Percentiles rank a stretch among this genome's conserved stretches.
phyloP scores from a whole-genome alignment of 2,329 filamentous ascomycete genomes.

The Dothideomycetes sp. region DNA sequence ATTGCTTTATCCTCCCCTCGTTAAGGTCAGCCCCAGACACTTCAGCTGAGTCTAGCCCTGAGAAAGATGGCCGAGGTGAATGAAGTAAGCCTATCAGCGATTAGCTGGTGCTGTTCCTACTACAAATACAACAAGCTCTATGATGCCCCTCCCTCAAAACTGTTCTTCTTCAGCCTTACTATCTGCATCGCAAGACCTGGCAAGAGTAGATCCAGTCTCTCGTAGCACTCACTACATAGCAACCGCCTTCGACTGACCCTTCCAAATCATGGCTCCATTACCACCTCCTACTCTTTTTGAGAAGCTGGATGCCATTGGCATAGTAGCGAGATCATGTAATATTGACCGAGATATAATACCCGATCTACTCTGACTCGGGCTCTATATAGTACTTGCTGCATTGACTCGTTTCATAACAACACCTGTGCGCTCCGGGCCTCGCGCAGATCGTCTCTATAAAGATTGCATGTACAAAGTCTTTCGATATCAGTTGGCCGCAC shows the following conservation, averaged over 20 bases:
- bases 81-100: too few species aligned
- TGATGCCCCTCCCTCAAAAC: too few species aligned
- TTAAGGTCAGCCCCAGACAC: too few species aligned
- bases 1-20: too few species aligned
- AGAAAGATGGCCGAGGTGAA: too few species aligned
- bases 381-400: constrained; percentile 19
- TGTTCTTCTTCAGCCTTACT: too few species aligned
- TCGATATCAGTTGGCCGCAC: constrained; percentile 12
- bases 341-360: background rate
- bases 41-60: too few species aligned
- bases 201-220: too few species aligned
- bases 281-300: background rate
- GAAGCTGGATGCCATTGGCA: background rate
- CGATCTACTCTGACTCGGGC: background rate
- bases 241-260: background rate
- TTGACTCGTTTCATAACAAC: constrained; percentile 21
- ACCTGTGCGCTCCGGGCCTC: constrained; percentile 23
- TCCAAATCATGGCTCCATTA: background rate
- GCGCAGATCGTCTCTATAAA: constrained; percentile 15
- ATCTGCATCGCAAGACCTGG: too few species aligned
- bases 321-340: background rate
- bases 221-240: too few species aligned
- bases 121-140: too few species aligned
- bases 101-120: too few species aligned
- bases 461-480: constrained; percentile 17